phyloP scores from a whole-genome alignment of 805 yeast genomes.

The Starmerella vitae region DNA sequence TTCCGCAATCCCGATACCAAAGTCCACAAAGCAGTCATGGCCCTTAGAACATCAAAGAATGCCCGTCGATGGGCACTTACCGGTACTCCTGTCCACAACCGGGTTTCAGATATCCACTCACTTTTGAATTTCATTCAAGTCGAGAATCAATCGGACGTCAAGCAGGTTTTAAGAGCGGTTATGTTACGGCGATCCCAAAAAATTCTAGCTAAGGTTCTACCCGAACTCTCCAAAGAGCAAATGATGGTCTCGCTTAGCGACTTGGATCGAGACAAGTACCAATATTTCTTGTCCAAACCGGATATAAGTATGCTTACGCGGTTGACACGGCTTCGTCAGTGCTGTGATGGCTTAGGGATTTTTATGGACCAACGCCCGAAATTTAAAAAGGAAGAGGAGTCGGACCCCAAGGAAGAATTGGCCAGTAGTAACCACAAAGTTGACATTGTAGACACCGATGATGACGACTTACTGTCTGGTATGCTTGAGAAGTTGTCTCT shows the following conservation, averaged over 20 bases:
- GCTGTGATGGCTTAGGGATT: constrained; percentile 11
- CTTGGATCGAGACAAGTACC: not conserved
- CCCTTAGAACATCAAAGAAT: constrained; percentile 26
- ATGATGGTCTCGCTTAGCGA: constrained; percentile 3
- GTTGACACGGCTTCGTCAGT: constrained; percentile 16
- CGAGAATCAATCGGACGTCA: constrained; percentile 14
- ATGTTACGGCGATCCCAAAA: constrained; percentile 38
- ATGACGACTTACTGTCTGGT: not conserved
- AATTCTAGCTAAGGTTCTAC: constrained; percentile 23
- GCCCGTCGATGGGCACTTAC: constrained; percentile 45
- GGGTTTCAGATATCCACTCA: constrained; percentile 40
- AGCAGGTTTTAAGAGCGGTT: constrained; percentile 24
- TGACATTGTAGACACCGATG: not conserved
- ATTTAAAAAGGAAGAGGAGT: not conserved
- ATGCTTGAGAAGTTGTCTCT: not conserved
- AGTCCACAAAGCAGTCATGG: constrained; percentile 35
- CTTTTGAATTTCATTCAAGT: constrained; percentile 31
- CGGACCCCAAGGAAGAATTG: not conserved
- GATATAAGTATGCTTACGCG: not conserved
- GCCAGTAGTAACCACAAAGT: not conserved
- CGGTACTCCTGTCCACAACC: constrained; percentile 54
- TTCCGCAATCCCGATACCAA: constrained; percentile 41
- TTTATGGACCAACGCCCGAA: not conserved
- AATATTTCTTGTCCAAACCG: not conserved
- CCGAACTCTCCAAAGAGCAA: constrained; percentile 4